Evolutionary conservation across 1,139 yeast species (phyloP), one percentile per base, ranked within the genome.

Genomic region (Cylindricascospora bacillispora): DNA sequence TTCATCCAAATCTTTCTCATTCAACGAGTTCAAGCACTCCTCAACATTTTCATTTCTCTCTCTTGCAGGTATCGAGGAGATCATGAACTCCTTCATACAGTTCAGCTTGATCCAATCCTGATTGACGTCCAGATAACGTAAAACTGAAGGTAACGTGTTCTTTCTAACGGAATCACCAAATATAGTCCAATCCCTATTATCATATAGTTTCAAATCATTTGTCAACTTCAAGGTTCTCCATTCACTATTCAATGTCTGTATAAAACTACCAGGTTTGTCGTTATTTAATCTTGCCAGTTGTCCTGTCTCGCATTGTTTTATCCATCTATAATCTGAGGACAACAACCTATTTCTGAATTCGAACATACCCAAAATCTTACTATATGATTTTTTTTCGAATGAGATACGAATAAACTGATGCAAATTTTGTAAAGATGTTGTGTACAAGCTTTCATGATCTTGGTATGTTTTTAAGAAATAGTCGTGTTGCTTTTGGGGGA

Each of bases 401-500:
- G 52, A 38, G 13, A 50, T 43, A 10, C 38, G 37, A 13, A 50
- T 35, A 22, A 50, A 41, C 17, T 39, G 41, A 3, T 51, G 42
- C 21, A 51, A 30, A 21, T 43, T 40, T 9, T 32, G 36, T 14
- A 42, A 25, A 6, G 54, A 45, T 4, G 31, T 28, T 16, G 40
- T 40, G 26, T 49, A 47, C 6, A 45, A 26, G 7, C 35, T 39
- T 16, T 38, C 33, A 14, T 39, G 35, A 11, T 40, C 39, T 1
- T 16, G 13, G 22, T 39, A 33, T 7, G 38, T 30, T 21, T 31
- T 35, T 11, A 28, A 22, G 5, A 44, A 20, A 24, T 35, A 44
- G 12, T 41, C 44, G 30, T 47, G 44, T 20, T 41, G 41, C 24
- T 50, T 53, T 13, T 41, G 39, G 0, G 73, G 70, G 26, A 41